A percentile compares a stretch with the other conserved stretches of the same genome.
Evolutionary conservation across 306 rosid species (phyloP).

Genomic region (Hippophae gyantsensis): DNA sequence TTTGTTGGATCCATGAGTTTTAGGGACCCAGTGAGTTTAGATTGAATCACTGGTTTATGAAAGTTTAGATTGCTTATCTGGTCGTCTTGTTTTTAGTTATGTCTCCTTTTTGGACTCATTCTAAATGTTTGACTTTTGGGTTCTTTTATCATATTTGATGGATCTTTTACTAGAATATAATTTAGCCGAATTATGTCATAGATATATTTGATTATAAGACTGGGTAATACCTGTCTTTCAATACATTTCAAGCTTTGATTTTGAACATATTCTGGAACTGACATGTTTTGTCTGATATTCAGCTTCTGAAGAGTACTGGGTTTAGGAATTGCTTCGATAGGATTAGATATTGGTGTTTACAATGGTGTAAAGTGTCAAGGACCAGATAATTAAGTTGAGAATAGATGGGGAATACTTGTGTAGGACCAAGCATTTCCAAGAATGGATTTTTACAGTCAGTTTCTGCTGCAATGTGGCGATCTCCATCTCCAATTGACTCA

Average conservation of each 20-base stretch:
- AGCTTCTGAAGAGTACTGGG: slow-evolving; percentile 27
- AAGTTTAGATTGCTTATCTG: slow-evolving; percentile 1
- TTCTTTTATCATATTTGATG: background rate
- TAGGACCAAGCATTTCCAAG: slow-evolving; percentile 80
- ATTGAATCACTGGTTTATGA: slow-evolving; percentile 7
- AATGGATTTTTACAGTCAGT: slow-evolving; percentile 82
- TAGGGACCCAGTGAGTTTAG: slow-evolving; percentile 8
- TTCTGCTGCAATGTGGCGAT: slow-evolving; percentile 89
- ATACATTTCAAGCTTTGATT: too few species aligned
- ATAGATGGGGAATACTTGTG: slow-evolving; percentile 86
- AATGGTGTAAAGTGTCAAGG: slow-evolving; percentile 14
- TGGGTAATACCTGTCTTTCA: too few species aligned
- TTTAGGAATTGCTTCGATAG: slow-evolving; percentile 32
- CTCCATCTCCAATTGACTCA: slow-evolving; percentile 47
- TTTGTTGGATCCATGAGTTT: slow-evolving; percentile 11
- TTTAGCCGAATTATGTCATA: too few species aligned
- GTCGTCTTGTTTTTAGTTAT: background rate
- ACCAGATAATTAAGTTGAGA: slow-evolving; percentile 16
- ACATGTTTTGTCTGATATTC: background rate
- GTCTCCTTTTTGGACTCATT: background rate
- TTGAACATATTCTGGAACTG: too few species aligned
- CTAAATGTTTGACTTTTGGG: background rate
- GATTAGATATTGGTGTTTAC: slow-evolving; percentile 37
- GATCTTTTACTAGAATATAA: background rate
- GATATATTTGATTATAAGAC: too few species aligned